Conservation (phyloP, 2,329 filamentous ascomycete genomes). For the Sclerotiophoma versabilis region DNA sequence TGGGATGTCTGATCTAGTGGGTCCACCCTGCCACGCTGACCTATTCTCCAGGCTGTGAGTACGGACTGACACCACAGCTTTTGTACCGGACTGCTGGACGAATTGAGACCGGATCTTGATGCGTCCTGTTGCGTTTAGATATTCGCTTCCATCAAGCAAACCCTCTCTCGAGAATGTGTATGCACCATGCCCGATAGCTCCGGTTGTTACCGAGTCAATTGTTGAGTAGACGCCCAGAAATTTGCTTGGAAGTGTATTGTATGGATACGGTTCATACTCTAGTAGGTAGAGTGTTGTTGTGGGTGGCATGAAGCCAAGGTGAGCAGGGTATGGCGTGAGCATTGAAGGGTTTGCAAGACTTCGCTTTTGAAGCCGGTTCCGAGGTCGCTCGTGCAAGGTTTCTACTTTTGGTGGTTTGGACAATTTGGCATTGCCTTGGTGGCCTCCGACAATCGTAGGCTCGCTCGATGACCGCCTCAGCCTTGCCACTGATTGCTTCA, state of each 20-base stretch:
- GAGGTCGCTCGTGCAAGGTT: not conserved
- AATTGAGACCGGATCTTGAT: conserved; percentile 29
- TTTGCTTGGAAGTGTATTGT: conserved; percentile 25
- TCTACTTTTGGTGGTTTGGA: conserved; percentile 19
- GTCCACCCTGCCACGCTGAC: conserved; percentile 2
- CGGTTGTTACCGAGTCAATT: conserved; percentile 27
- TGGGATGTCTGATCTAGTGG: conserved; percentile 31
- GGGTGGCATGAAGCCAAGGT: not conserved
- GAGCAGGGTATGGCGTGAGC: not conserved
- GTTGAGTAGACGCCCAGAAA: conserved; percentile 34
- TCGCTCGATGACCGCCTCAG: not conserved
- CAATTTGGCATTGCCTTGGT: conserved; percentile 9
- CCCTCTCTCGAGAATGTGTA: conserved; percentile 35
- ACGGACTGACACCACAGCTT: conserved; percentile 8
- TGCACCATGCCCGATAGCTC: conserved; percentile 29
- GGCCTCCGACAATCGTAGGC: not conserved
- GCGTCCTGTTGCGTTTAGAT: conserved; percentile 29
- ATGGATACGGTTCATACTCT: conserved; percentile 33
- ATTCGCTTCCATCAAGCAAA: conserved; percentile 30
- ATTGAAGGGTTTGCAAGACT: not conserved
- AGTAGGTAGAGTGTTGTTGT: conserved; percentile 19
- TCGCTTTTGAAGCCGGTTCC: conserved; percentile 17
- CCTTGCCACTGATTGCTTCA: not conserved
- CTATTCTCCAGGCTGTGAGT: conserved; percentile 15
- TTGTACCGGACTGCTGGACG: conserved; percentile 22